phyloP scores from a whole-genome alignment of 768 basidiomycete species.

The Infundibulicybe gibba region DNA sequence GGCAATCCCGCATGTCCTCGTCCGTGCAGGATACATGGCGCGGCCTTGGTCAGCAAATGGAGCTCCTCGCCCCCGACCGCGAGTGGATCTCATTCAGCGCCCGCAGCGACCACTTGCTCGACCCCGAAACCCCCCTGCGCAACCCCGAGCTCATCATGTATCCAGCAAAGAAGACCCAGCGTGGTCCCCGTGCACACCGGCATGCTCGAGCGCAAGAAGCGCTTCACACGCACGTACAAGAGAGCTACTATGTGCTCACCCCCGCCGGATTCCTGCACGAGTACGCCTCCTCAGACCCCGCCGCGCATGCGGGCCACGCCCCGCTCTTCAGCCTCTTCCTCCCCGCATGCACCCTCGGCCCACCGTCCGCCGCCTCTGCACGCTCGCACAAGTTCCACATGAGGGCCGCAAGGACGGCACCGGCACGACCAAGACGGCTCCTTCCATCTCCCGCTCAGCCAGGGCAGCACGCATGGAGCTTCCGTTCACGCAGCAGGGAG shows the following conservation, averaged over 20 bases:
- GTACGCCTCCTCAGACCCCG: slow-evolving; percentile 75
- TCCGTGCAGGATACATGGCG: slow-evolving; percentile 76
- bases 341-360: slow-evolving; percentile 93
- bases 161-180: slow-evolving; percentile 86
- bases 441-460: slow-evolving; percentile 32
- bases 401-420: slow-evolving; percentile 85
- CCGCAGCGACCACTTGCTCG: slow-evolving; percentile 89
- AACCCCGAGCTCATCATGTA: slow-evolving; percentile 77
- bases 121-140: slow-evolving; percentile 93
- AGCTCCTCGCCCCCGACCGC: slow-evolving; percentile 74
- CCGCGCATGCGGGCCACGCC: slow-evolving; percentile 36
- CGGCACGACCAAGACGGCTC: slow-evolving; percentile 59
- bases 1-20: slow-evolving; percentile 77
- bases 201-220: slow-evolving; percentile 90
- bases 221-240: slow-evolving; percentile 86
- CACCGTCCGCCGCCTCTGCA: slow-evolving; percentile 66
- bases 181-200: slow-evolving; percentile 87
- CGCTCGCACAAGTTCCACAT: slow-evolving; percentile 96
- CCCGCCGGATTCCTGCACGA: slow-evolving; percentile 97
- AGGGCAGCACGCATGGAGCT: slow-evolving; percentile 68
- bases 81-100: slow-evolving; percentile 98
- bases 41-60: slow-evolving; percentile 68
- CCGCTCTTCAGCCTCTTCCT: slow-evolving; percentile 90
- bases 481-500: slow-evolving; percentile 84
- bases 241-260: slow-evolving; percentile 90